Conservation (phyloP, 805 yeast species). For the Myxozyma nipponensis region DNA sequence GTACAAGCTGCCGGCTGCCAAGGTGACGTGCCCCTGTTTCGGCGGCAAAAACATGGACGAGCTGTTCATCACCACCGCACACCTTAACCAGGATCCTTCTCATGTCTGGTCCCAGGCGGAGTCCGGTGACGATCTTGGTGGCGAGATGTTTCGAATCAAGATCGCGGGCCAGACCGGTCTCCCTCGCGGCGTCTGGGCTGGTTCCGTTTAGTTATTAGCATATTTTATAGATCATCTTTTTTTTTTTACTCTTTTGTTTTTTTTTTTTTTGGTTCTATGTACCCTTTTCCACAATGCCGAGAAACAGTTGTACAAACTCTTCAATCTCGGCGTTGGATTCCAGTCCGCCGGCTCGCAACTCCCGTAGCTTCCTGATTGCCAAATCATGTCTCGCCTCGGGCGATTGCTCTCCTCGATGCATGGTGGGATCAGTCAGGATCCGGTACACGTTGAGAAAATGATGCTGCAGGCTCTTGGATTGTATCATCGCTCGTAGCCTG, state of each 20-base stretch:
- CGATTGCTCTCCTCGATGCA: conserved; percentile 47
- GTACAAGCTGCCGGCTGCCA: conserved; percentile 53
- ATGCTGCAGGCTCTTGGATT: conserved; percentile 51
- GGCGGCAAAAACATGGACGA: conserved; percentile 59
- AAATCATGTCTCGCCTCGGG: conserved; percentile 54
- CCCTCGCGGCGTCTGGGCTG: conserved; percentile 11
- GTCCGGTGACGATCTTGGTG: conserved; percentile 31
- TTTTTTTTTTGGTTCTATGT: not conserved
- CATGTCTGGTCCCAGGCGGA: conserved; percentile 33
- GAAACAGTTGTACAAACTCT: conserved; percentile 54
- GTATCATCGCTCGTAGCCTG: conserved; percentile 45
- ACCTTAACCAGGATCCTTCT: conserved; percentile 45
- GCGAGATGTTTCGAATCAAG: conserved; percentile 31
- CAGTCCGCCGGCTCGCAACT: conserved; percentile 58
- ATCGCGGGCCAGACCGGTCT: conserved; percentile 26
- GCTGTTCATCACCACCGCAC: conserved; percentile 66
- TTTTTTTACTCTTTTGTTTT: no score
- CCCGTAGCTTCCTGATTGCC: conserved; percentile 58
- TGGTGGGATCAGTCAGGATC: conserved; percentile 47
- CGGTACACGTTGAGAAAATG: conserved; percentile 53
- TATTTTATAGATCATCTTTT: no score
- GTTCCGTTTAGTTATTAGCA: no score
- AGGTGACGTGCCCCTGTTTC: conserved; percentile 63
- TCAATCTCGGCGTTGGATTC: conserved; percentile 68
- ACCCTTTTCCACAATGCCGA: conserved; percentile 31